Base-by-base conservation (phyloP, 257 asterid species). In the Ilex aquifolium region DNA sequence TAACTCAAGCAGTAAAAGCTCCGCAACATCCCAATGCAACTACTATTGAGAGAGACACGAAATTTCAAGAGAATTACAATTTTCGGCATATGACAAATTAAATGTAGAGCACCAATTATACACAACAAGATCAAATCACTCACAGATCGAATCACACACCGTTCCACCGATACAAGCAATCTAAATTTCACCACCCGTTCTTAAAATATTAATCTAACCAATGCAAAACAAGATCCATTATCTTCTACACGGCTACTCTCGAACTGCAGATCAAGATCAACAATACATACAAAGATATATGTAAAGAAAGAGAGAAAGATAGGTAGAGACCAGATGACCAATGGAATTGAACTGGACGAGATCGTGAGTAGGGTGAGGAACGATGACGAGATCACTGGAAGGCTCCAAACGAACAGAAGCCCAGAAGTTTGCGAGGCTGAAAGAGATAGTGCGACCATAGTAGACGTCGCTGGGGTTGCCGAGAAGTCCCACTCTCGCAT, bases 381-480 rank as follows among this genome's bases (percentile, higher is more conserved):
- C 69, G 61, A 87, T 88, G 73, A 68, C 27, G 61, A 90, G 76
- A 69, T 80, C 70, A 12, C 63, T 50, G 0, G 96, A 90, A 36
- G 95, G 93, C 68, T 82, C 82, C 63, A 90, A 69, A 32, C 77
- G 84, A 14, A 82, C 97, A 2, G 86, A 72, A 60, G 95, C 97
- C 87, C 90, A 87, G 78, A 90, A 90, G 46, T 85, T 90, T 32
- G 71, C 88, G 58, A 90, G 81, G 76, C 85, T 85, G 62, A 90
- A 76, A 0, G 97, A 87, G 13, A 87, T 87, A 11, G 97, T 63
- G 13, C 88, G 82, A 7, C 97, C 97, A 44, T 73, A 15, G 72
- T 90, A 90, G 3, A 90, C 97, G 17, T 90, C 97, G 64, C 96
- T 90, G 29, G 97, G 97, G 59, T 90, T 90, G 5, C 95, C 97